Evolutionary conservation across 495 filamentous ascomycete species (phyloP), one percentile per base, ranked within the genome.

Genomic region (Neurospora africana): DNA sequence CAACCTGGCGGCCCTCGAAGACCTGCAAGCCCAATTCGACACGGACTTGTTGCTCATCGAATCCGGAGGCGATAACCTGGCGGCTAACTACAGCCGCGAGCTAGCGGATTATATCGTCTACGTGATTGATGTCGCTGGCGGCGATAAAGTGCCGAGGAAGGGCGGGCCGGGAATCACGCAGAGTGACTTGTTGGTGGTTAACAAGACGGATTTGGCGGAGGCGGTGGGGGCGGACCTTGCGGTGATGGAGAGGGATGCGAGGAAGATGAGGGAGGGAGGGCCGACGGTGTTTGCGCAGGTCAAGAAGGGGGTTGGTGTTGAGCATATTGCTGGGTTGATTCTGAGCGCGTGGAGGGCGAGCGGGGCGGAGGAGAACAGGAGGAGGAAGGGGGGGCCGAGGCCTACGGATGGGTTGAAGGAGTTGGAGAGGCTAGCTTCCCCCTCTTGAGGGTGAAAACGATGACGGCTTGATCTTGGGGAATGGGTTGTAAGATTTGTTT

Each of bases 241-340:
- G 15, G 94, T 99, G 21, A 99, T 99, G 95, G 95, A 98, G 82
- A 83, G 95, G 70, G 95, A 99, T 85, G 90, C 95, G 40, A 82
- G 92, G 70, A 95, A 93, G 87, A 99, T 99, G 91, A 84, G 94
- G 30, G 95, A 98, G 80, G 95, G 94, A 10, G 95, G 95, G 0
- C 95, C 95, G 37, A 97, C 94, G n/a, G 90, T 99, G 36, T 98
- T 98, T 79, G 95, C 95, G 33, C 91, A 95, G 84, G 95, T 99
- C 1, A 98, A 98, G 90, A 88, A 97, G 82, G 92, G 91, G 17
- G 90, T 91, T 74, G 92, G 89, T 2, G 86, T 98, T 13, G 86
- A 93, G 67, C 87, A 92, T 82, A 97, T 99, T 79, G 89, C 97
- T 19, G 89, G 91, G 38, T 83, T 98, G 84, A 92, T 99, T 69